These are phyloP conservation scores for Cyclotella choctawhatcheeana DNA, from an alignment of 108 stramenopile species.

Conservation along the genomic window DNA sequence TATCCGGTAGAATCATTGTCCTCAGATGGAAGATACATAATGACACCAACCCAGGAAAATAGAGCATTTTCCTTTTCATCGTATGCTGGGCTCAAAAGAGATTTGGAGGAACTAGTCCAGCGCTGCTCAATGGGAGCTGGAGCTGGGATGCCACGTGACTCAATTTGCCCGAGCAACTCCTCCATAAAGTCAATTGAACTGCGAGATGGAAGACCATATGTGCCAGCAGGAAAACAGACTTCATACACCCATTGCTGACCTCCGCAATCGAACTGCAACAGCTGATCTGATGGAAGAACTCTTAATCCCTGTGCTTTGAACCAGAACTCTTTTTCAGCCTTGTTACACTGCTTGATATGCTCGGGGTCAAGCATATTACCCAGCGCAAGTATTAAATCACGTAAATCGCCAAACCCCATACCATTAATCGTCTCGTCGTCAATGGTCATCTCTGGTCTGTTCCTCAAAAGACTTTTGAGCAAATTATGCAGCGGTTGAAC, in stretches of 20 bases:
- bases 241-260: constrained; percentile 99
- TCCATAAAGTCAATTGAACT: constrained; percentile 87
- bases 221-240: constrained; percentile 92
- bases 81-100: constrained; percentile 90
- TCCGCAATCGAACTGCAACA: constrained; percentile 98
- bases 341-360: constrained; percentile 92
- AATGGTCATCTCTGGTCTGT: constrained; percentile 32
- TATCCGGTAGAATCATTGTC: constrained; percentile 70
- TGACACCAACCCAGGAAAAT: constrained; percentile 91
- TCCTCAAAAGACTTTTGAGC: constrained; percentile 54
- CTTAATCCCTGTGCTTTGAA: constrained; percentile 78
- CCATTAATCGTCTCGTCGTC: constrained; percentile 65
- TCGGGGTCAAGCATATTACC: constrained; percentile 85
- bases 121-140: constrained; percentile 98
- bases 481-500: constrained; percentile 72
- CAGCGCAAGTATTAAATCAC: constrained; percentile 88
- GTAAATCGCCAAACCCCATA: constrained; percentile 93
- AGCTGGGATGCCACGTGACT: constrained; percentile 82
- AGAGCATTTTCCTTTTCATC: constrained; percentile 63
- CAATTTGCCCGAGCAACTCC: constrained; percentile 82
- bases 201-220: constrained; percentile 66
- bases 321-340: constrained; percentile 98
- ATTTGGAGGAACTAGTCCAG: constrained; percentile 90
- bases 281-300: constrained; percentile 76
- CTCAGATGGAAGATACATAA: constrained; percentile 92